Base-by-base conservation (phyloP, 495 filamentous ascomycete species). In the Penicillium atrosanguineum region DNA sequence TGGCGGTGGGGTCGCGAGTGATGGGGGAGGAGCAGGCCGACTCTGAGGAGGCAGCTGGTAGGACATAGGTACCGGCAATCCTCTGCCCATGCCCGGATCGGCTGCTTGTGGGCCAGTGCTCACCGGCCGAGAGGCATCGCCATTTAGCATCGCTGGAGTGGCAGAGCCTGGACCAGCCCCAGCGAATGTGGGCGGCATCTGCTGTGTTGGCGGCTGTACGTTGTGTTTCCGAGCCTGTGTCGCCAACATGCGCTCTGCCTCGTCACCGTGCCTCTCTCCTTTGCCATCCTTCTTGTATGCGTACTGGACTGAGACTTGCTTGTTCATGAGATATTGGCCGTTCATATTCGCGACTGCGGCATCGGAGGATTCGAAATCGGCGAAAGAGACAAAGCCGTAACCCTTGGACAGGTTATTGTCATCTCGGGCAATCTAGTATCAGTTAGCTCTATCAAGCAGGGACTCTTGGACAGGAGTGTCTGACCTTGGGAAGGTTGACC, bases 201-300 rank as follows among this genome's bases (percentile, higher is more conserved):
- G 77, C 67, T 82, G 88, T 6, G 79, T 76, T 48, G 87, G 84
- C 37, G 85, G 88, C 18, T 84, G 79, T 48, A 98, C 89, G 61
- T 96, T 96, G 72, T 97, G 90, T 68, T 91, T 92, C 66, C 91
- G 90, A 47, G 92, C 94, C 67, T 96, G 90, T 38, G 88, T 85
- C 41, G 94, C 95, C 46, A 98, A 79, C 81, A 87, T 91, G 59
- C 94, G 82, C 72, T 98, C 94, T 29, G 95, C 94, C 64, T 92
- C 79, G 63, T 98, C 94, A 53, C 94, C 94, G 67, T 98, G 94
- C 25, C 95, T 81, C 74, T 97, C 94, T 55, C 93, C 92, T 72
- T 96, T 96, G 40, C 95, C 94, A 63, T 98, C 95, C 71, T 97
- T 97, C 80, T 98, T 98, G 79, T 96, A 98, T 38, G 94, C 94